phyloP scores from a whole-genome alignment of 2,329 filamentous ascomycete genomes.

The Orbilia quercus region DNA sequence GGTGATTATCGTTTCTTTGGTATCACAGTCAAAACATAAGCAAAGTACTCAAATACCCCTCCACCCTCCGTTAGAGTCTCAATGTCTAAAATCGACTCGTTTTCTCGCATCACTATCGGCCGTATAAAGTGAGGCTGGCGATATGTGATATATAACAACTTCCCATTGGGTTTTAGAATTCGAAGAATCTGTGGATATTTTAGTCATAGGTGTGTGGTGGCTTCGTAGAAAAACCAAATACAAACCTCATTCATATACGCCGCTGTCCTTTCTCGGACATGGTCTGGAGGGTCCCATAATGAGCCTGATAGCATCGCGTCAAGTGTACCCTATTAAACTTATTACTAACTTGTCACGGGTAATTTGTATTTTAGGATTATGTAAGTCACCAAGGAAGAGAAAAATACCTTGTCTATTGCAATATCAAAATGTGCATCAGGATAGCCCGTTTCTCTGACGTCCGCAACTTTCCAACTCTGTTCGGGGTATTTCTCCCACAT shows the following conservation, averaged over 20 bases:
- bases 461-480: constrained; percentile 58
- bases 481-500: constrained; percentile 57
- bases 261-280: constrained; percentile 57
- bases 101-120: constrained; percentile 56
- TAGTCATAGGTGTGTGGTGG: background rate
- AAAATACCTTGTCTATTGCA: constrained; percentile 58
- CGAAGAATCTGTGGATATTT: constrained; percentile 43
- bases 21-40: constrained; percentile 59
- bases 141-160: constrained; percentile 59
- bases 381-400: no score
- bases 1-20: no score
- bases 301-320: constrained; percentile 59
- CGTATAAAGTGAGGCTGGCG: constrained; percentile 59
- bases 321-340: constrained; percentile 52
- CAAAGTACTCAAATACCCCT: constrained; percentile 58
- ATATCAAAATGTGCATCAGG: constrained; percentile 51
- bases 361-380: no score
- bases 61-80: constrained; percentile 57
- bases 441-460: constrained; percentile 55
- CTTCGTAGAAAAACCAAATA: background rate
- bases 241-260: constrained; percentile 58
- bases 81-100: constrained; percentile 48
- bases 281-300: constrained; percentile 57
- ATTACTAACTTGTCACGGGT: no score
- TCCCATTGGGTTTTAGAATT: constrained; percentile 57